Evolutionary conservation across 768 basidiomycete genomes (phyloP), one percentile per base, ranked within the genome.

Genomic region (Russula olivacea): DNA sequence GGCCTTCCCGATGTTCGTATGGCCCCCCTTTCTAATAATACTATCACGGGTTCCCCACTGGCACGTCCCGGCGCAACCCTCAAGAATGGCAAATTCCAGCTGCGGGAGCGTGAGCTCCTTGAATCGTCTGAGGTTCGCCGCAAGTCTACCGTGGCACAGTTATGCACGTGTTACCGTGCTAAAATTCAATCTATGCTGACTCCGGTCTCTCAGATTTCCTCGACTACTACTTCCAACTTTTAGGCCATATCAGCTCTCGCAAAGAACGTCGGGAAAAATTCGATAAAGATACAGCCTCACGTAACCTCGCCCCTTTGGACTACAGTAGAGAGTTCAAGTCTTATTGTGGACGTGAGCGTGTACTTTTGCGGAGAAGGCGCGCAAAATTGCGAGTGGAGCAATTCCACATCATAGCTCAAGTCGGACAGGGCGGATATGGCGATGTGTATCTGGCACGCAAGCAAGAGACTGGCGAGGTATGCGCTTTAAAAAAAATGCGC

Each of bases 371-470:
- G 58, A 87, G 89, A 65, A 83, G 97, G n/a, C 81, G 97, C 41
- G 87, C 95, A 12, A 99, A 97, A 72, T 81, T 98, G 48, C 84
- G 86, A 63, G 85, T 99, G 28, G 93, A 98, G 54, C 91, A 96
- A 71, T 99, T 99, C 75, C 92, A 97, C 71, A 96, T 99, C 73
- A 95, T 99, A 67, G 93, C 94, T 0, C 97, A 99, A 74, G 93
- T 99, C 53, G 97, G 97, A 1, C 97, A 99, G 76, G 97, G 97
- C 14, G 97, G 97, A 2, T 99, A 98, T 74, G 97, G 97, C 6
- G 96, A 98, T 67, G 97, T 99, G 28, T 99, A 90, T 71, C 80
- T 99, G 56, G 97, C 97, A 11, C 79, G 96, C 47, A 97, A 98
- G 73, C 88, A 88, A 68, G 97, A 99, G 69, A 91, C 95, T 1